Evolutionary conservation across 2,329 filamentous ascomycete genomes (phyloP), one percentile per base, ranked within the genome.

Genomic region (Fusarium incarnatum): DNA sequence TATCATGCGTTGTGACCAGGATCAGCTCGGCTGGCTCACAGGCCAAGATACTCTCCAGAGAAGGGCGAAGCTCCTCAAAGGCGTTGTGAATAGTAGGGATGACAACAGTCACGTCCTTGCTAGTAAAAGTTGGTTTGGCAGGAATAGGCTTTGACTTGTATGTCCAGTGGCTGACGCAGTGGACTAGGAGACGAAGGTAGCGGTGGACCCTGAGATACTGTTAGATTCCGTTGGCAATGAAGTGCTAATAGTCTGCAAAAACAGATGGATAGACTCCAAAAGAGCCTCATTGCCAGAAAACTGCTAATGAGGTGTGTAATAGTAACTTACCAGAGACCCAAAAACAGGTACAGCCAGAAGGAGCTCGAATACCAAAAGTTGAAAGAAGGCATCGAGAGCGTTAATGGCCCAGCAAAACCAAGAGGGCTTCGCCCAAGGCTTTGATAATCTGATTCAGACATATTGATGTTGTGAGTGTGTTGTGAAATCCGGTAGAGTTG

Each of bases 1-100:
- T 96, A 78, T 92, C 89, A 70, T 92, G 89, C 34, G 96, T 95
- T 11, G 95, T 98, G 64, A 98, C 93, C 58, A 98, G 85, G 54
- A 98, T 91, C 64, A 98, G 81, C 80, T 93, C 89, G 60, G 84
- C 86, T 2, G 92, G 91, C 59, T 88, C 83, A 75, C 91, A 92
- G 23, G 87, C 87, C 52, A 94, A 83, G 70, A 93, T 94, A 75
- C 92, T 94, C 77, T 91, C 85, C 41, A 98, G 87, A 20, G 94
- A 97, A 64, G 92, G 89, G 56, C 91, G 90, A 66, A 98, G 85
- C 77, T 97, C 93, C 74, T 94, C 90, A 64, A 95, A 94, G 67
- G 89, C 90, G 65, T 94, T 93, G 77, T 97, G 93, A 70, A 98
- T 94, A 13, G 94, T 97, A 10, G 95, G 95, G 66, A 98, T 92